Conservation (phyloP, 768 basidiomycete species). For the Leccinum subgranulosum region DNA sequence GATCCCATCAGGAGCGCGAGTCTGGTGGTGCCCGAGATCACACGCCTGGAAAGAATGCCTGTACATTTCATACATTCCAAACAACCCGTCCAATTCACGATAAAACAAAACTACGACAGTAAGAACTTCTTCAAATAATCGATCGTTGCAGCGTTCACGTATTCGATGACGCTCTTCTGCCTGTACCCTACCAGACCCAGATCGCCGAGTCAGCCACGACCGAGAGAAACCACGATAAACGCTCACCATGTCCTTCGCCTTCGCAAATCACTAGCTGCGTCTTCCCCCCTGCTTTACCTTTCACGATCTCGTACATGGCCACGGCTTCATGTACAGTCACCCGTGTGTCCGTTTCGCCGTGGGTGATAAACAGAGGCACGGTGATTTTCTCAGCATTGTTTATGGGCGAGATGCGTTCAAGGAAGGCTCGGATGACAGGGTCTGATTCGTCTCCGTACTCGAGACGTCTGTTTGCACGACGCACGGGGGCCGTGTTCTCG, state of each 20-base stretch:
- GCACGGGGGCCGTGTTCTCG: constrained; percentile 38
- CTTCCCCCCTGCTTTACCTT: constrained; percentile 20
- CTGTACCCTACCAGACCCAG: constrained; percentile 33
- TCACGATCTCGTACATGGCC: constrained; percentile 35
- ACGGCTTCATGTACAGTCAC: constrained; percentile 39
- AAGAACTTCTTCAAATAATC: constrained; percentile 37
- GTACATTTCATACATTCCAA: not conserved
- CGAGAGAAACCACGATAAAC: not conserved
- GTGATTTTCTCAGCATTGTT: constrained; percentile 36
- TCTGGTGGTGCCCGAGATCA: not conserved
- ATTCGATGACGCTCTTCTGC: constrained; percentile 44
- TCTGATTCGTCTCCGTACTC: constrained; percentile 43
- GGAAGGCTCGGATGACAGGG: constrained; percentile 35
- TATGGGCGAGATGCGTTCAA: constrained; percentile 39
- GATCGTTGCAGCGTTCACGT: constrained; percentile 37
- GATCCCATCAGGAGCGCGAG: not conserved
- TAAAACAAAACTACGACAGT: constrained; percentile 14
- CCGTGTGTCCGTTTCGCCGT: constrained; percentile 40
- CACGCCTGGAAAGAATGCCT: too few relatives aligned
- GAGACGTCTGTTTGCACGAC: constrained; percentile 34
- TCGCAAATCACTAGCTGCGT: constrained; percentile 40
- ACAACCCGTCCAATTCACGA: not conserved
- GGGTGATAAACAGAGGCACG: constrained; percentile 38
- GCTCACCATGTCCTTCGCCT: constrained; percentile 42
- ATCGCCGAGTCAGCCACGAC: constrained; percentile 1